A percentile compares a stretch with the other conserved stretches of the same genome.
phyloP scores from a whole-genome alignment of 192 early-diverging fungal species.

The Obelidium mucronatum region DNA sequence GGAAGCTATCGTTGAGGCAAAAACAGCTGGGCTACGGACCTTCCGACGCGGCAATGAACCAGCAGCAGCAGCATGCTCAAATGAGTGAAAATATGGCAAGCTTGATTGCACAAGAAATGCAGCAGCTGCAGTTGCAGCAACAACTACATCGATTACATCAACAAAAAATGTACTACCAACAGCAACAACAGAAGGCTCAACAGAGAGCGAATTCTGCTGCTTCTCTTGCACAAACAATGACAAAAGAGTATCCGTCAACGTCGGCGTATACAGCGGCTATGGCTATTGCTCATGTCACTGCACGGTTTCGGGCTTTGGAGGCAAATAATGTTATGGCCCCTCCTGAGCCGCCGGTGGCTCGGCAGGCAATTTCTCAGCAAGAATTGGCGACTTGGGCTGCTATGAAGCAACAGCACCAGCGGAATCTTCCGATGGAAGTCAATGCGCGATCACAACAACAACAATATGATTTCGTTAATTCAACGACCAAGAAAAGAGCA shows the following conservation, averaged over 20 bases:
- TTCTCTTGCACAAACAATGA: background rate
- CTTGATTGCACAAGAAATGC: constrained; percentile 15
- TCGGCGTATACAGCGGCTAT: constrained; percentile 24
- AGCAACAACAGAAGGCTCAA: background rate
- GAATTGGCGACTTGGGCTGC: constrained; percentile 4
- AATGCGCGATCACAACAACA: too few relatives aligned
- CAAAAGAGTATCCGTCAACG: constrained; percentile 33
- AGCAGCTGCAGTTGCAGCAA: constrained; percentile 7
- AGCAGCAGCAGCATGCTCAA: too few relatives aligned
- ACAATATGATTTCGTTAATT: too few relatives aligned
- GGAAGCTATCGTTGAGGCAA: background rate
- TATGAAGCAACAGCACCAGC: background rate
- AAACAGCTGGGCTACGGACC: background rate
- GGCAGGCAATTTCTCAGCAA: background rate
- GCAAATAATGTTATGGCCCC: background rate
- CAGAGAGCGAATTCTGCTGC: background rate
- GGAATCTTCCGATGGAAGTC: too few relatives aligned
- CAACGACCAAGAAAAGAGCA: too few relatives aligned
- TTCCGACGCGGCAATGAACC: background rate
- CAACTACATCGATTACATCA: background rate
- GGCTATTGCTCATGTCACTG: constrained; percentile 31
- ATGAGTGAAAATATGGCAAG: background rate
- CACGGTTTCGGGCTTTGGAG: constrained; percentile 16
- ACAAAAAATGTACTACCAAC: constrained; percentile 9
- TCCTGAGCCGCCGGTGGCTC: background rate